A percentile compares a stretch with the other conserved stretches of the same genome.
Evolutionary conservation across 495 filamentous ascomycete species (phyloP).

Genomic region (Tuber magnatum): DNA sequence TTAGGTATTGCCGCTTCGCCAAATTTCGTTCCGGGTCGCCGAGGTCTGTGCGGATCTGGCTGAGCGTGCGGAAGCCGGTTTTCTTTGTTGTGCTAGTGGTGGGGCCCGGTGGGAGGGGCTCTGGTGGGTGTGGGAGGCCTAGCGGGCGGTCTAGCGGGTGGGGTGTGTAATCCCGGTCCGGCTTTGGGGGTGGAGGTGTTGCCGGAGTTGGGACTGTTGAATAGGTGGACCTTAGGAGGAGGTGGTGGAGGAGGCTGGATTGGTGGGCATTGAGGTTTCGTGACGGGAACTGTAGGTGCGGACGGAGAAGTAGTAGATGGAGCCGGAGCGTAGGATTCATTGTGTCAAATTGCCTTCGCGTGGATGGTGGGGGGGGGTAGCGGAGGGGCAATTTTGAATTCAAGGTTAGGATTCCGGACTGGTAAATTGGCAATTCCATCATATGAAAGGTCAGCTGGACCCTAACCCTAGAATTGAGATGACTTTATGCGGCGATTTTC

Average conservation of each 20-base stretch:
- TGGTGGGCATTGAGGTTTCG: neutral
- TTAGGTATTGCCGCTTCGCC: slow-evolving; percentile 51
- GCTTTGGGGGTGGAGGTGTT: neutral
- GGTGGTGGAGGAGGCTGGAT: neutral
- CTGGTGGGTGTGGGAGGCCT: slow-evolving; percentile 57
- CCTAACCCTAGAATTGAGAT: slow-evolving; percentile 1
- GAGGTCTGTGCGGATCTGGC: slow-evolving; percentile 70
- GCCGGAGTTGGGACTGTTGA: slow-evolving; percentile 7
- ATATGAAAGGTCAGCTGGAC: neutral
- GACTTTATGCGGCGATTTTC: neutral
- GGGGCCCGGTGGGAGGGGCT: slow-evolving; percentile 47
- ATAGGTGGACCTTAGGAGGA: neutral
- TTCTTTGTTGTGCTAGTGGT: slow-evolving; percentile 59
- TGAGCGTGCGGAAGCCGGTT: slow-evolving; percentile 63
- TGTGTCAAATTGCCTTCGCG: slow-evolving; percentile 22
- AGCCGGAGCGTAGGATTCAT: slow-evolving; percentile 11
- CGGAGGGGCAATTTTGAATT: neutral
- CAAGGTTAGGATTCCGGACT: neutral
- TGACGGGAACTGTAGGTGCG: neutral
- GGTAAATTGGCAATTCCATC: neutral
- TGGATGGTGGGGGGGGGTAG: slow-evolving; percentile 1
- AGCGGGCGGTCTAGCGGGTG: slow-evolving; percentile 63
- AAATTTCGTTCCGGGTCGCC: slow-evolving; percentile 78
- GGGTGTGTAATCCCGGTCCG: slow-evolving; percentile 8
- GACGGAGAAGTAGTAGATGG: slow-evolving; percentile 9